A percentile compares a stretch with the other conserved stretches of the same genome.
phyloP scores from a whole-genome alignment of 129 eudicot species.

The Rutidosis leptorrhynchoides region DNA sequence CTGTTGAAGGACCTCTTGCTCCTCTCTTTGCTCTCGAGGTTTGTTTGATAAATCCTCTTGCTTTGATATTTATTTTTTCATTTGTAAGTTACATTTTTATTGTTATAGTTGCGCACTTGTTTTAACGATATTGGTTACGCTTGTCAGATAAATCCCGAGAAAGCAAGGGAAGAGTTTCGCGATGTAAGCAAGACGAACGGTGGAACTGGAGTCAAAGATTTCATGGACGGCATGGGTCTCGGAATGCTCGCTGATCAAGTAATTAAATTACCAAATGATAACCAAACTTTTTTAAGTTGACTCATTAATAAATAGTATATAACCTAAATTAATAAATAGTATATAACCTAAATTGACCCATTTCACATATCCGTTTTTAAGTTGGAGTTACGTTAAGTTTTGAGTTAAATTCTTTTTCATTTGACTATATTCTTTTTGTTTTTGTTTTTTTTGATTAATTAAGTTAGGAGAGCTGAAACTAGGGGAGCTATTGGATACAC shows the following conservation, averaged over 20 bases:
- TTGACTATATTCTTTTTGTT: not conserved
- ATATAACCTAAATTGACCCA: not conserved
- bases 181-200: slow-evolving; percentile 65
- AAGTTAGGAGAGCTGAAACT: slow-evolving; percentile 91
- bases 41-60: slow-evolving; percentile 13
- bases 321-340: no score
- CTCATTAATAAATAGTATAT: no score
- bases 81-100: not conserved
- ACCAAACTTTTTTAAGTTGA: no score
- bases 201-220: slow-evolving; percentile 75
- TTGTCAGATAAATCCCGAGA: slow-evolving; percentile 84
- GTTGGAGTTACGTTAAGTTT: slow-evolving; percentile 1
- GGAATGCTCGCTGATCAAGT: slow-evolving; percentile 83
- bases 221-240: slow-evolving; percentile 96
- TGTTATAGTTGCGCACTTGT: slow-evolving; percentile 6
- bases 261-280: no score
- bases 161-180: slow-evolving; percentile 88
- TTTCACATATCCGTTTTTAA: not conserved
- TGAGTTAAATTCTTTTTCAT: no score
- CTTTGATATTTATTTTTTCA: not conserved
- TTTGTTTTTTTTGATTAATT: slow-evolving; percentile 8
- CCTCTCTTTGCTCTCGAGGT: slow-evolving; percentile 95
- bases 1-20: slow-evolving; percentile 81
- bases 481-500: slow-evolving; percentile 94
- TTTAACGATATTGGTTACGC: slow-evolving; percentile 6